A percentile compares a stretch with the other conserved stretches of the same genome.
Evolutionary conservation across 371 early-diverging fungal species (phyloP).

Genomic region (Mortierella sp.): DNA sequence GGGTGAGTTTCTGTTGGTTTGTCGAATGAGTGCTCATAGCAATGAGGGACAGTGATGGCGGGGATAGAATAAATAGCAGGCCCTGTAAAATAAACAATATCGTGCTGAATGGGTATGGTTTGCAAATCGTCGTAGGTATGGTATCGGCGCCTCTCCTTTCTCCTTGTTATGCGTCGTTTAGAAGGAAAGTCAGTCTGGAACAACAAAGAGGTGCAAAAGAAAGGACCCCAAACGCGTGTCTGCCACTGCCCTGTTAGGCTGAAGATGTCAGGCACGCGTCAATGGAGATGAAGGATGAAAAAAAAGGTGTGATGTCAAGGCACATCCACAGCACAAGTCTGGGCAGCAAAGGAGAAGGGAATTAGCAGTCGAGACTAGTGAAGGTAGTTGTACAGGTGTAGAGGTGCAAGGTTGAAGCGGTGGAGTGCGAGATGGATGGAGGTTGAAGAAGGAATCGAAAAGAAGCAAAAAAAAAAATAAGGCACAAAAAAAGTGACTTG

Average conservation of each 20-base stretch:
- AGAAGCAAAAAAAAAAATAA: neutral
- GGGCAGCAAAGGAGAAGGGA: neutral
- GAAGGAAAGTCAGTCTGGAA: neutral
- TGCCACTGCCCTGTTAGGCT: neutral
- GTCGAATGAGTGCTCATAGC: neutral
- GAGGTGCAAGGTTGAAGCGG: neutral
- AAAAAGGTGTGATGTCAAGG: neutral
- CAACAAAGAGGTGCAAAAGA: neutral
- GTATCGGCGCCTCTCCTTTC: too few relatives aligned
- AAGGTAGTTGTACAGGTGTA: neutral
- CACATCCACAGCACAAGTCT: conserved; percentile 2
- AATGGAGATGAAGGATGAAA: neutral
- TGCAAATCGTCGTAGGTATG: neutral
- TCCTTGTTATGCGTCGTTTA: too few relatives aligned
- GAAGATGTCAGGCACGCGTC: conserved; percentile 8
- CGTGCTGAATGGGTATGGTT: conserved; percentile 10
- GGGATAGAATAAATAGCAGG: neutral
- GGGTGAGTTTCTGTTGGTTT: neutral
- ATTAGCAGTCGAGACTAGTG: neutral
- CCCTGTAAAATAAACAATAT: neutral
- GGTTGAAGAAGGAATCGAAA: neutral
- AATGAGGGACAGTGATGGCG: neutral
- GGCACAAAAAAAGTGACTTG: neutral
- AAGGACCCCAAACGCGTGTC: conserved; percentile 8
- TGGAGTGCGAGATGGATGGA: neutral